Evolutionary conservation across 106 monocot genomes (phyloP).

Genomic region (Acanthochlamys bracteata): DNA sequence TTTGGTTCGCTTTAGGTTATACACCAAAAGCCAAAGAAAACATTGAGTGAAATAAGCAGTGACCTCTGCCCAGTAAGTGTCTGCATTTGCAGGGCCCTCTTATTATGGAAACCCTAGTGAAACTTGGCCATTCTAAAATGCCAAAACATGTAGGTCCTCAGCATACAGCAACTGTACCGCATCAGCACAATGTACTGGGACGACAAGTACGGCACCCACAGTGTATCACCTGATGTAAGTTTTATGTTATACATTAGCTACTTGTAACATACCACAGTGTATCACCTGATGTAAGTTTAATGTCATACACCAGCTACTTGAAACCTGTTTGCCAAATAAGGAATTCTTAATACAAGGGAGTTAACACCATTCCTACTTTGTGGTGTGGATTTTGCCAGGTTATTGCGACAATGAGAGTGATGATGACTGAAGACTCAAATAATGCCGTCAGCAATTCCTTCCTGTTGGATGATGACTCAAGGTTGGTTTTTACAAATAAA

Average conservation of each 20-base stretch:
- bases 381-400: conserved; percentile 32
- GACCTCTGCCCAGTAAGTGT: conserved; percentile 91
- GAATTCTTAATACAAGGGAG: neutral
- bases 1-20: conserved; percentile 50
- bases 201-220: conserved; percentile 98
- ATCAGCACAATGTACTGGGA: conserved; percentile 99
- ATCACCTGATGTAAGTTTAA: conserved; percentile 68
- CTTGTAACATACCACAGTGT: conserved; percentile 52
- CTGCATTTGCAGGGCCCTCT: conserved; percentile 2
- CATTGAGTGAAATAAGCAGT: conserved; percentile 91
- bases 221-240: conserved; percentile 85
- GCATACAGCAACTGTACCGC: conserved; percentile 91
- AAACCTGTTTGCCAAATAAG: neutral
- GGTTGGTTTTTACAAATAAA: conserved; percentile 22
- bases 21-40: conserved; percentile 98
- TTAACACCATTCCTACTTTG: neutral
- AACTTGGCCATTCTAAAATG: conserved; percentile 25
- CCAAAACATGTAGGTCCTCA: conserved; percentile 56
- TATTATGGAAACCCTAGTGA: conserved; percentile 6
- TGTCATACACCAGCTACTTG: neutral
- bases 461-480: conserved; percentile 95
- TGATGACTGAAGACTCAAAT: conserved; percentile 97
- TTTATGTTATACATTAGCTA: neutral
- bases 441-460: conserved; percentile 94
- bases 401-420: conserved; percentile 91